Base-by-base conservation (phyloP, 2,329 filamentous ascomycete species). In the Fonsecaea pugnacius region DNA sequence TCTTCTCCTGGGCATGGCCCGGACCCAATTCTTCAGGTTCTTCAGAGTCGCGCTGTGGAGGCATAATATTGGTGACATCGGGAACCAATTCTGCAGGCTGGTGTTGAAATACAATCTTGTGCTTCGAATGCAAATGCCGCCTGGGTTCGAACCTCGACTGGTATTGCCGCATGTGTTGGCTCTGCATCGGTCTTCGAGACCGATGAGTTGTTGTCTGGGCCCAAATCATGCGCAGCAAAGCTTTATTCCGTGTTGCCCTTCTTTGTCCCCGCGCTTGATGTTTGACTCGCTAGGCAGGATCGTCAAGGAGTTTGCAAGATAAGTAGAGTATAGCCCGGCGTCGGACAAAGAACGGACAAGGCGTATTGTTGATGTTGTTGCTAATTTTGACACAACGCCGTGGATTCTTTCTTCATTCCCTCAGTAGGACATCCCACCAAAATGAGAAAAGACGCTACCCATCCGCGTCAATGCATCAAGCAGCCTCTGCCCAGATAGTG, bases 301-400 rank as follows among this genome's bases (percentile, higher is more conserved):
- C 21, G 2, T 27, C 21, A 14, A 24, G 6, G 21, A 21, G 4
- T 7, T 46, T 14, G 21, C 43, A 27, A 5, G 24, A 24, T 24
- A 48, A 24, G 43, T 24, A 48, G 5, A 24, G 43, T 1, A 48
- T 12, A 48, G 21, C 18, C 3, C 1, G 10, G 18, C 18, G 16
- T 48, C 21, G 12, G 24, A 48, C 43, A 48, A 48, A 33, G n/a
- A 36, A 53, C n/a, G 21, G 21, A 53, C 51, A 53, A 53, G 9
- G 51, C 9, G 27, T n/a, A 53, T 33, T 53, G 51, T 53, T 12
- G 9, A 18, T 10, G 30, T 53, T 18, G 30, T 18, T 53, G 51
- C 51, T 53, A 53, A 53, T 53, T 53, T 52, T n/a, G 51, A 53
- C 33, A n/a, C 30, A 10, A 33, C 33, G 7, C 51, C 27, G 3